Evolutionary conservation across 1,284 basidiomycete species (phyloP), one percentile per base, ranked within the genome.

Genomic region (Cryptococcus hybrid): DNA sequence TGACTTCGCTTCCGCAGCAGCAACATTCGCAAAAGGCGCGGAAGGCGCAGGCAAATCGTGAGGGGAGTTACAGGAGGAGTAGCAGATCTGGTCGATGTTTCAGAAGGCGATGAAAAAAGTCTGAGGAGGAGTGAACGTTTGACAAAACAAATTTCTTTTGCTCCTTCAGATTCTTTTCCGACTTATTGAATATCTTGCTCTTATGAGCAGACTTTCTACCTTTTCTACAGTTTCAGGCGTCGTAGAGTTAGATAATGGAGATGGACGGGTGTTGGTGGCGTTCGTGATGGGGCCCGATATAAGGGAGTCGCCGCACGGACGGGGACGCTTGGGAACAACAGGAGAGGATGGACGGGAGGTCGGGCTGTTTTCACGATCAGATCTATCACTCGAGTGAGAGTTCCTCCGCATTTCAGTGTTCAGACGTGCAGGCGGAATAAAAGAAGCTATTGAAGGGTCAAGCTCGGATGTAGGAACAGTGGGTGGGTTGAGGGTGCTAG

Each of bases 131-230:
- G 49, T 45, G 50, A 62, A 46, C 60, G 46, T 51, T 63, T 67
- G 30, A 51, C 62, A 18, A 44, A 13, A 56, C 44, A 18, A 53
- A 18, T 40, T 59, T 54, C 51, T 60, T 49, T 45, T 64, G 54
- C 54, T 58, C 71, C 56, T 71, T 63, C 5, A 62, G 55, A 15
- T 68, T 64, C 59, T 70, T 18, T 51, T 65, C 65, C 15, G 91
- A 80, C 5, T 87, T 88, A 43, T 89, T 84, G 50, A 88, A 84
- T 51, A 92, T 75, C 43, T 89, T 82, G 47, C 86, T 85, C 74
- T 90, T 92, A 62, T 24, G 24, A 24, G 24, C 24, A 24, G 24
- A 24, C 24, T 24, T 24, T 24, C 24, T 24, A 24, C 24, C 24
- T 58, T 85, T 82, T 62, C 83, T 77, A 68, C 80, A 78, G 60